Conservation (phyloP, 78 protist genomes). For the Polysphondylium violaceum region DNA sequence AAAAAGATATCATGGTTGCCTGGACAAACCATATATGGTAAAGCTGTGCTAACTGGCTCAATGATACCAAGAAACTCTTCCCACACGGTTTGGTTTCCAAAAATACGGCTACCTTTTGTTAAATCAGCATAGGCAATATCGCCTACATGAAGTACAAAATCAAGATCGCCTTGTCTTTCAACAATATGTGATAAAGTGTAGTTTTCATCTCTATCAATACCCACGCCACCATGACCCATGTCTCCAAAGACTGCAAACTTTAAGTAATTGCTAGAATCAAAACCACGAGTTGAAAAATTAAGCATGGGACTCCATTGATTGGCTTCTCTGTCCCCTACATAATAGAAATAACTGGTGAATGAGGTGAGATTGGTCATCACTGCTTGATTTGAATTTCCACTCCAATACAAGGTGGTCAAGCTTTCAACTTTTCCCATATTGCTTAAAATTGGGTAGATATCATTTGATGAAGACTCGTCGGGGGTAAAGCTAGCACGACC, state of each 20-base stretch:
- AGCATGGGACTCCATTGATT: conserved; percentile 4
- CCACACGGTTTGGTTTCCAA: conserved; percentile 58
- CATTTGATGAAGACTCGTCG: background rate
- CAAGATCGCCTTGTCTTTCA: background rate
- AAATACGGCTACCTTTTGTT: background rate
- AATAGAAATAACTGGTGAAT: conserved; percentile 11
- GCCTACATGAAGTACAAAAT: conserved; percentile 51
- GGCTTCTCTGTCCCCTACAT: conserved; percentile 22
- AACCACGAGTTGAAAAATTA: conserved; percentile 11
- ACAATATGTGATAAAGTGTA: background rate
- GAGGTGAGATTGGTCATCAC: background rate
- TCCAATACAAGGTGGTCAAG: conserved; percentile 11
- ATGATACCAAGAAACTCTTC: conserved; percentile 26
- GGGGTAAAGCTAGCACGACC: background rate
- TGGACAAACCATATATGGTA: conserved; percentile 35
- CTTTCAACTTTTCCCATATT: background rate
- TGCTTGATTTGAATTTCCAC: background rate
- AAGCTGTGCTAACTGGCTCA: background rate
- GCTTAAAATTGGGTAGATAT: too few relatives aligned
- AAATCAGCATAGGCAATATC: conserved; percentile 71
- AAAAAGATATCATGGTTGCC: conserved; percentile 68
- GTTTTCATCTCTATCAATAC: background rate
- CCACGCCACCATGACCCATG: conserved; percentile 12
- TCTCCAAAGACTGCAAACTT: conserved; percentile 37
- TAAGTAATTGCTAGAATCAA: background rate